These are phyloP conservation scores for Chondrus crispus DNA, from an alignment of 23 red algal species.

Conservation along the genomic window DNA sequence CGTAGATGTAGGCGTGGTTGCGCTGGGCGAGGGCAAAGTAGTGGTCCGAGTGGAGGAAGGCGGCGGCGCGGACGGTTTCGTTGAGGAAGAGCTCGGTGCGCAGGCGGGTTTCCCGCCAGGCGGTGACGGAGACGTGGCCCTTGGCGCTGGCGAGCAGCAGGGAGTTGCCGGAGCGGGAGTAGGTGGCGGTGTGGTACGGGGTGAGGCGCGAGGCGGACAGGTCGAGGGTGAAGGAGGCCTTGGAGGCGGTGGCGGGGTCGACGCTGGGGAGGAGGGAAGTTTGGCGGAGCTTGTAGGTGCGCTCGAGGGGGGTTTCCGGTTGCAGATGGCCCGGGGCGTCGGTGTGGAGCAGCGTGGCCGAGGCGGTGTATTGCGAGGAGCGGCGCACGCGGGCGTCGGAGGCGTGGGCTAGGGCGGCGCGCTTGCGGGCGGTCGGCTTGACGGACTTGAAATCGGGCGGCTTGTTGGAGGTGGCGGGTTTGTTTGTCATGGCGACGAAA, in stretches of 20 bases:
- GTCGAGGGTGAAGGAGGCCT: slow-evolving; percentile 48
- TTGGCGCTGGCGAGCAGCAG: slow-evolving; percentile 66
- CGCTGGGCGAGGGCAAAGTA: slow-evolving; percentile 85
- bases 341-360: slow-evolving; percentile 45
- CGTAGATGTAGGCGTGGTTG: slow-evolving; percentile 83
- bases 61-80: slow-evolving; percentile 78
- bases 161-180: slow-evolving; percentile 70
- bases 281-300: slow-evolving; percentile 71
- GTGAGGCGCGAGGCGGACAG: slow-evolving; percentile 18
- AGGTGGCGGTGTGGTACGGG: slow-evolving; percentile 63
- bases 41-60: slow-evolving; percentile 76
- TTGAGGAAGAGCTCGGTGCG: slow-evolving; percentile 68
- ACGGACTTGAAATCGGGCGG: background rate
- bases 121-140: slow-evolving; percentile 74
- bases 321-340: slow-evolving; percentile 59
- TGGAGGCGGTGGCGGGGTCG: slow-evolving; percentile 40
- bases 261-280: background rate
- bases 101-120: slow-evolving; percentile 64
- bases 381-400: background rate
- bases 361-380: background rate
- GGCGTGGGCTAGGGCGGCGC: background rate
- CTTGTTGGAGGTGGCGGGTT: no score
- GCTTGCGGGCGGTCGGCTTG: background rate
- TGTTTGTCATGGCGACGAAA: background rate
- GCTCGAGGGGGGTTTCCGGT: slow-evolving; percentile 58